Conservation (phyloP, 306 rosid species). For the Elaeagnus macrophylla region DNA sequence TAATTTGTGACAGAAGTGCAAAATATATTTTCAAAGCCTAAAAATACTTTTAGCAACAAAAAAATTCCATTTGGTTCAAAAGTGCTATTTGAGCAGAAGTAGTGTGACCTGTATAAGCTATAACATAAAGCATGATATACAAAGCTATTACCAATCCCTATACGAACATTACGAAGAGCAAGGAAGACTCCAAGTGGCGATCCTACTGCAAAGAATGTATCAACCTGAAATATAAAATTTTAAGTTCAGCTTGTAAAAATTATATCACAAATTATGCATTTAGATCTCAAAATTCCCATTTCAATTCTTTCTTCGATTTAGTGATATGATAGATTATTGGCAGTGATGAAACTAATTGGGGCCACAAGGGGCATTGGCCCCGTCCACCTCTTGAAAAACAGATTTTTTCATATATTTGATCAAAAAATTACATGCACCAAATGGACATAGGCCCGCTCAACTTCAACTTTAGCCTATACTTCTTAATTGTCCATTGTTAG, state of each 20-base stretch:
- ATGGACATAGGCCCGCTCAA: too few species aligned
- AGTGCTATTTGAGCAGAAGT: not conserved
- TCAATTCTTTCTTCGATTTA: not conserved
- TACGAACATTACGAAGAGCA: slow-evolving; percentile 82
- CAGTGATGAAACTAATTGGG: too few species aligned
- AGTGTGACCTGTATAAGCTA: not conserved
- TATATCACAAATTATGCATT: slow-evolving; percentile 1
- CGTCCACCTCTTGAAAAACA: too few species aligned
- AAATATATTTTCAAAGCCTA: too few species aligned
- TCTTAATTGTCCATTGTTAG: too few species aligned
- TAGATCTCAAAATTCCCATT: slow-evolving; percentile 14
- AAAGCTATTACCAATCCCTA: slow-evolving; percentile 65
- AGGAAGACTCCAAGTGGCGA: slow-evolving; percentile 98
- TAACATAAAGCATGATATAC: slow-evolving; percentile 15
- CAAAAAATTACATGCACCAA: too few species aligned
- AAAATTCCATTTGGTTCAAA: not conserved
- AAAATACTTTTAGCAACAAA: too few species aligned
- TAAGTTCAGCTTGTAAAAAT: slow-evolving; percentile 14
- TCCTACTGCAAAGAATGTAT: slow-evolving; percentile 97
- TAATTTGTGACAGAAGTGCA: too few species aligned
- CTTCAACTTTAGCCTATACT: too few species aligned
- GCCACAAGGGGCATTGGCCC: too few species aligned
- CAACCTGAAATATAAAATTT: slow-evolving; percentile 52
- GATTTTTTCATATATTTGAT: too few species aligned
- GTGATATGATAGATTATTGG: too few species aligned